Evolutionary conservation across 2,329 filamentous ascomycete species (phyloP), one percentile per base, ranked within the genome.

Genomic region (Raffaelea albimanens): DNA sequence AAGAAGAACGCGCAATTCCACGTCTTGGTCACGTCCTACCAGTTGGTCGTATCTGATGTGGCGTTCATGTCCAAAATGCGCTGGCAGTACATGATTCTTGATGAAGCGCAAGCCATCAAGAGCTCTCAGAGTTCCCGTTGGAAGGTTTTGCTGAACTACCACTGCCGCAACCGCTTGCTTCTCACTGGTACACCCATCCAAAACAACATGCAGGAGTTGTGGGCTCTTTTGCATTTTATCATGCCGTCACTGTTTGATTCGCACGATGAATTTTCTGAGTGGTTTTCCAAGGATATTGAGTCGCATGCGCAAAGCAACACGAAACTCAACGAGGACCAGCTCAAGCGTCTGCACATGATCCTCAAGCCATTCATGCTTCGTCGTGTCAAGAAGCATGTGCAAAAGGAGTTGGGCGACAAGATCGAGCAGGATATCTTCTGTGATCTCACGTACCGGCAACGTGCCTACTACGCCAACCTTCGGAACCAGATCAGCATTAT

Each of bases 61-160:
- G 83, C 89, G 51, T 98, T 98, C 66, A 97, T 98, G 71, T 91
- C 96, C 67, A 97, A 97, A 73, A 93, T 98, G 76, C 86, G 86
- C 58, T 98, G 93, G 93, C 93, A 97, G 68, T 97, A 98, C 71
- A 98, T 98, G 93, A 96, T 98, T 64, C 78, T 98, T 38, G 93
- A 98, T 58, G 93, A 98, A 67, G 93, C 93, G 2, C 93, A 98
- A 63, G 93, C 93, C 55, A 97, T 98, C 80, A 98, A 98, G 73
- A 96, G 90, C 52, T 96, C 93, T 1, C 82, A 87, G 59, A 96
- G 89, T 70, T 95, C 90, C 16, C 81, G 93, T 61, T 98, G 93
- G 93, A 98, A 97, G 76, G 90, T 85, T 55, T 67, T 98, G 54
- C 74, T 98, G 42, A 85, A 85, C 44, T 97, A 97, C 74, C 87